Percentiles rank a stretch among this genome's conserved stretches.
Conservation (phyloP, 768 basidiomycete genomes). For the Pleurotus citrinopileatus region DNA sequence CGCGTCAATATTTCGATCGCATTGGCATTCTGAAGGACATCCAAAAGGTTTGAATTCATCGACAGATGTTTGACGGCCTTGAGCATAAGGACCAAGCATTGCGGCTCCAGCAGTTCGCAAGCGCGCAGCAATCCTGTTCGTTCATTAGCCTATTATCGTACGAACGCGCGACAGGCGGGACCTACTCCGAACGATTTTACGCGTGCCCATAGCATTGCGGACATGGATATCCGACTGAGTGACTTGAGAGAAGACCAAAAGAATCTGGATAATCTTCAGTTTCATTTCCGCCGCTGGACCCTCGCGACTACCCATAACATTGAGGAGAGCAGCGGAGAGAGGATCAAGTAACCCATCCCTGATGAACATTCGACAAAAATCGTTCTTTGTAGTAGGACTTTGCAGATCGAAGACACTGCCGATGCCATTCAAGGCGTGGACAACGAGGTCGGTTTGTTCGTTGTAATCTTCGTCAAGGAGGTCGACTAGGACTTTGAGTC, state of each 20-base stretch:
- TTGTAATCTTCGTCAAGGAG: slow-evolving; percentile 95
- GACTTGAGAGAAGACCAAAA: slow-evolving; percentile 91
- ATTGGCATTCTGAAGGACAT: slow-evolving; percentile 95
- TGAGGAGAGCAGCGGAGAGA: slow-evolving; percentile 82
- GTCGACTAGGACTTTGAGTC: slow-evolving; percentile 91
- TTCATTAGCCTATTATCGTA: neutral
- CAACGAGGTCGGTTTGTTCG: slow-evolving; percentile 87
- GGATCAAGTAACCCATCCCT: slow-evolving; percentile 94
- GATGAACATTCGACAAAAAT: slow-evolving; percentile 98
- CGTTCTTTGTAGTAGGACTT: slow-evolving; percentile 95
- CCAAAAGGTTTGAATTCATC: slow-evolving; percentile 87
- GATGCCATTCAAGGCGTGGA: slow-evolving; percentile 92
- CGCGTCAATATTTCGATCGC: slow-evolving; percentile 88
- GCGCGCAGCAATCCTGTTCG: slow-evolving; percentile 77
- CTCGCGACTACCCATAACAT: slow-evolving; percentile 78
- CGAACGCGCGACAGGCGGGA: slow-evolving; percentile 12
- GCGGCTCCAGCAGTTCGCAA: slow-evolving; percentile 84
- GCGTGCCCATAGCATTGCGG: slow-evolving; percentile 84
- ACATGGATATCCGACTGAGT: slow-evolving; percentile 96
- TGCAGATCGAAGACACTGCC: slow-evolving; percentile 94
- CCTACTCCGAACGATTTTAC: slow-evolving; percentile 88
- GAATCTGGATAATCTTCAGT: slow-evolving; percentile 84
- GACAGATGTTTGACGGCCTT: slow-evolving; percentile 96
- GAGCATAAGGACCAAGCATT: slow-evolving; percentile 83
- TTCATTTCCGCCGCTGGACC: slow-evolving; percentile 71